Evolutionary conservation across 495 filamentous ascomycete species (phyloP), one percentile per base, ranked within the genome.

Genomic region (Penicillium silybi): DNA sequence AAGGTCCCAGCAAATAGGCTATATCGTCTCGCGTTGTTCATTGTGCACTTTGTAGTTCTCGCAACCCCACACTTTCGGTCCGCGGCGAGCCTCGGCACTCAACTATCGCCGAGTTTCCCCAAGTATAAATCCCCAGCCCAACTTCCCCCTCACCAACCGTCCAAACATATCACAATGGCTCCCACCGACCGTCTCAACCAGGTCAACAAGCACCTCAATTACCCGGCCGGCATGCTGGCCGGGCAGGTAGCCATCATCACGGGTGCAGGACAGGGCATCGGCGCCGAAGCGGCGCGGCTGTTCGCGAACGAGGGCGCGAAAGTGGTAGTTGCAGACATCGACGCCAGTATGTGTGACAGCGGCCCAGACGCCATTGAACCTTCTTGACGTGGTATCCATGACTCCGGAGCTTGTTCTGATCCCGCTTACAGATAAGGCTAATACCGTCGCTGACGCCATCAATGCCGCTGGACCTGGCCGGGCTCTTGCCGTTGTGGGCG

Each of bases 181-280:
- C 63, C 67, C 35, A 49, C 76, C 18, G 73, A 84, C 64, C 78
- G 85, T 53, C 71, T 85, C 52, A 66, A 69, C 46, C 88, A 92
- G 64, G 79, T 92, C 48, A 79, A 84, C 53, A 76, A 77, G 47
- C 89, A 92, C 65, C 81, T 92, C 55, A 89, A 86, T 74, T 92
- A 82, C 75, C 87, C 88, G 13, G 76, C 80, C 59, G 90, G 89
- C 45, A 74, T 93, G 54, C 82, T 93, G 13, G 79, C 78, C 35
- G 83, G 84, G 47, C 88, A 93, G 69, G 81, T 85, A n/a, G 89
- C 88, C 61, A 92, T 95, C 66, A 85, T 95, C 61, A 95, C 90
- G 29, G 90, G 90, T 42, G 81, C 82, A 15, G 90, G 86, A n/a
- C 89, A 95, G 70, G 90, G 90, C 58, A 95, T 95, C 64, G 90